Evolutionary conservation across 306 rosid species (phyloP).

Genomic region (Castanea sativa): DNA sequence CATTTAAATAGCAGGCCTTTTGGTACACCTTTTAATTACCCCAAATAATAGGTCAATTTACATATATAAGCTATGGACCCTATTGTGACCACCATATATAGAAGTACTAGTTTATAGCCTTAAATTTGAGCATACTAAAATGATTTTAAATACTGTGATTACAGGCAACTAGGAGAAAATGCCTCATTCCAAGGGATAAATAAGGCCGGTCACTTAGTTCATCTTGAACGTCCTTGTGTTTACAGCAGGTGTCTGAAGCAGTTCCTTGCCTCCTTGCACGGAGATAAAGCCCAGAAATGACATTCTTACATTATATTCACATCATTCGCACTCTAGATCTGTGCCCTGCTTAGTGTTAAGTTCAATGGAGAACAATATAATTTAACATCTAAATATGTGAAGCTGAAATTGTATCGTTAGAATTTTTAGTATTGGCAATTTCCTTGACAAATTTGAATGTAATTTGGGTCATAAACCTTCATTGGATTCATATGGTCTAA

Average conservation of each 20-base stretch:
- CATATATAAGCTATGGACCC: too few relatives aligned
- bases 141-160: not conserved
- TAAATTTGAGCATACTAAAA: not conserved
- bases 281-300: not conserved
- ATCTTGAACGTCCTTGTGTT: conserved; percentile 64
- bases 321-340: not conserved
- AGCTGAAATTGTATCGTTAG: not conserved
- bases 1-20: too few relatives aligned
- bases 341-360: not conserved
- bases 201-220: conserved; percentile 69
- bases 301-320: not conserved
- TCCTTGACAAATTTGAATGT: not conserved
- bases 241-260: conserved; percentile 45
- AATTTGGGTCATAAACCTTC: not conserved
- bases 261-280: conserved; percentile 41
- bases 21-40: too few relatives aligned
- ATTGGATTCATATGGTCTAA: too few relatives aligned
- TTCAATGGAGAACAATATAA: not conserved
- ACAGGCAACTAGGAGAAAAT: conserved; percentile 57
- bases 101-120: not conserved
- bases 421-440: not conserved
- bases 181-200: conserved; percentile 43
- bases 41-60: too few relatives aligned
- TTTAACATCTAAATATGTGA: not conserved
- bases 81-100: too few relatives aligned